Evolutionary conservation across 2,329 filamentous ascomycete species (phyloP).

Genomic region (Esteya vermicola): DNA sequence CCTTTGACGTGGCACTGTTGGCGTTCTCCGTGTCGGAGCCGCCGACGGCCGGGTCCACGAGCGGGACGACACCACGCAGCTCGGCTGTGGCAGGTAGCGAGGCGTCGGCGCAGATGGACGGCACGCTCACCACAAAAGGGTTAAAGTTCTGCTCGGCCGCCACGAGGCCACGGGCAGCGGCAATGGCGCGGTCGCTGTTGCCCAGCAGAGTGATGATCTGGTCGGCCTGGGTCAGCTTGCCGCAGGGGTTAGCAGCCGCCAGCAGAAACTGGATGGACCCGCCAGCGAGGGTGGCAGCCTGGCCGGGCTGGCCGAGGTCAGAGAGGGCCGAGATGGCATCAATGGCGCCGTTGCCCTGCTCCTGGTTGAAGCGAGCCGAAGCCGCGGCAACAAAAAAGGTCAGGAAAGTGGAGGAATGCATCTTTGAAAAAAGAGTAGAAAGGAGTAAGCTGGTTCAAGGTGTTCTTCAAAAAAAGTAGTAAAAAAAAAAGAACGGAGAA

Average conservation of each 20-base stretch:
- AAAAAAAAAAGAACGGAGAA: background rate
- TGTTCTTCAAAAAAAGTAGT: background rate
- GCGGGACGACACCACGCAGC: slow-evolving; percentile 52
- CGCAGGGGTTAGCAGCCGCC: slow-evolving; percentile 29
- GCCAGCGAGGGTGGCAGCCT: slow-evolving; percentile 48
- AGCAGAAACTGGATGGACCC: slow-evolving; percentile 45
- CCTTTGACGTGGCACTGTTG: slow-evolving; percentile 37
- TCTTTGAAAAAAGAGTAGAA: slow-evolving; percentile 1
- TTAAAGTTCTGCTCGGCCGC: slow-evolving; percentile 14
- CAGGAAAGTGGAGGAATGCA: slow-evolving; percentile 22
- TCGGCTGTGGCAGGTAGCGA: slow-evolving; percentile 43
- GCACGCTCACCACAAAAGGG: slow-evolving; percentile 43
- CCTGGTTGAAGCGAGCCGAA: slow-evolving; percentile 46
- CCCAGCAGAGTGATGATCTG: slow-evolving; percentile 48
- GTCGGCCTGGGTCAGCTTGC: slow-evolving; percentile 46
- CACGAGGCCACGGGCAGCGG: slow-evolving; percentile 31
- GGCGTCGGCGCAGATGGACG: slow-evolving; percentile 49
- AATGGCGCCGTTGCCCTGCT: slow-evolving; percentile 37
- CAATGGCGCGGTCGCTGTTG: slow-evolving; percentile 40
- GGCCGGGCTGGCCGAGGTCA: slow-evolving; percentile 39
- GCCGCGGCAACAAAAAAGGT: slow-evolving; percentile 13
- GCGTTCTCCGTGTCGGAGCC: slow-evolving; percentile 44
- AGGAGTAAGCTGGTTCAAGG: background rate
- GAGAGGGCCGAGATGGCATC: slow-evolving; percentile 34
- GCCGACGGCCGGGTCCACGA: slow-evolving; percentile 49